Percentiles rank a stretch among this genome's conserved stretches.
Evolutionary conservation across 345 rosid species (phyloP).

Genomic region (Gossypium longicalyx): DNA sequence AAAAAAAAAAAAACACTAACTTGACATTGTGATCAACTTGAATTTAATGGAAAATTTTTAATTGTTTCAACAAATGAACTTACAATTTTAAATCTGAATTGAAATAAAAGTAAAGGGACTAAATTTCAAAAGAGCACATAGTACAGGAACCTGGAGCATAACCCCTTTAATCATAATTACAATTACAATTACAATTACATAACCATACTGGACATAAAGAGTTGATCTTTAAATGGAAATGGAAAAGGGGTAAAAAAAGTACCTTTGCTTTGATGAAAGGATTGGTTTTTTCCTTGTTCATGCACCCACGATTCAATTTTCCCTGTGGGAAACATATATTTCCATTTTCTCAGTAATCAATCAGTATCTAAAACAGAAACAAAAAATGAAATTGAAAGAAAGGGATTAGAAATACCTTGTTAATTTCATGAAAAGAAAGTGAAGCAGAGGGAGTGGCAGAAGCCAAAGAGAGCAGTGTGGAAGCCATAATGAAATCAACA

Average conservation of each 20-base stretch:
- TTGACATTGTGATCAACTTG: too few species aligned
- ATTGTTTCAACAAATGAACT: too few species aligned
- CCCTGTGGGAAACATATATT: slow-evolving; percentile 35
- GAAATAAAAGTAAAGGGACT: too few species aligned
- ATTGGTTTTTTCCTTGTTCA: slow-evolving; percentile 29
- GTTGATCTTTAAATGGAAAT: not conserved
- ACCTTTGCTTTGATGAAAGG: slow-evolving; percentile 56
- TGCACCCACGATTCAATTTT: slow-evolving; percentile 50
- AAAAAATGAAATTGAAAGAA: not conserved
- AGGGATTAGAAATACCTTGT: slow-evolving; percentile 43
- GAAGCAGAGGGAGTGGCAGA: slow-evolving; percentile 44
- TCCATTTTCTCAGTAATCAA: slow-evolving; percentile 9
- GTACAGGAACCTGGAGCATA: too few species aligned
- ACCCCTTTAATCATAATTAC: not conserved
- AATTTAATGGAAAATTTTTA: too few species aligned
- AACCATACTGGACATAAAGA: not conserved
- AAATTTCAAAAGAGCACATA: too few species aligned
- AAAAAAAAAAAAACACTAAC: not conserved
- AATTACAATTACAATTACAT: not conserved
- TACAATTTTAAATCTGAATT: too few species aligned
- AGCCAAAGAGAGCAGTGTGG: slow-evolving; percentile 54
- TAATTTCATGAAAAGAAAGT: slow-evolving; percentile 40
- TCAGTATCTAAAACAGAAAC: not conserved
- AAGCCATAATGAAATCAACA: slow-evolving; percentile 46
- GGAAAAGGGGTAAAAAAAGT: not conserved